Conservation (phyloP, 352 stramenopile species). For the Phytophthora lateralis region DNA sequence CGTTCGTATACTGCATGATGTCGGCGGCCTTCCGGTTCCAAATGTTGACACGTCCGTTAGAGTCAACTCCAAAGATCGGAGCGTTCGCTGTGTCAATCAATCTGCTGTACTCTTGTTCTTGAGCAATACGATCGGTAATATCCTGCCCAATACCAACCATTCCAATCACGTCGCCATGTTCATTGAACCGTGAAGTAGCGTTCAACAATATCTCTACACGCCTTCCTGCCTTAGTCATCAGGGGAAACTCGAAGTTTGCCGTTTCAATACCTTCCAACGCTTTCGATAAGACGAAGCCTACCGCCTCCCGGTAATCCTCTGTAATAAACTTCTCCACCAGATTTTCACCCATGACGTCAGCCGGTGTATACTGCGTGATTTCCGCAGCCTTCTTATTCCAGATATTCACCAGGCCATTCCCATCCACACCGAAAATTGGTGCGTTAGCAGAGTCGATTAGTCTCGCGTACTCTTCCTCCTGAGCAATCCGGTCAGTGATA, state of each 20-base stretch:
- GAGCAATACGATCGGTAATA: conserved; percentile 62
- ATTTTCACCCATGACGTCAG: conserved; percentile 67
- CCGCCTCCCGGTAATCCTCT: conserved; percentile 57
- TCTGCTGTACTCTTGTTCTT: conserved; percentile 60
- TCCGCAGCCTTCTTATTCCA: conserved; percentile 75
- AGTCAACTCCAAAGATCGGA: conserved; percentile 72
- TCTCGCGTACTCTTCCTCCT: conserved; percentile 60
- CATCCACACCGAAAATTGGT: conserved; percentile 89
- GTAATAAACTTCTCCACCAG: conserved; percentile 68
- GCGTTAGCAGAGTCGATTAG: conserved; percentile 83
- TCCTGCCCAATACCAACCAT: conserved; percentile 74
- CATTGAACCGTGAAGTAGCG: conserved; percentile 59
- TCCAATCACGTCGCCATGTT: conserved; percentile 68
- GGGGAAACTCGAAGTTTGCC: conserved; percentile 76
- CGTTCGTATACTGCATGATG: conserved; percentile 82
- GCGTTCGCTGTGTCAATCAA: conserved; percentile 76
- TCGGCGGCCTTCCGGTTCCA: conserved; percentile 88
- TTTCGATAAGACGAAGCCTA: conserved; percentile 54
- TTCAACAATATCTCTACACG: conserved; percentile 82
- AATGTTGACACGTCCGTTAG: conserved; percentile 67
- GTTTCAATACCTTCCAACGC: conserved; percentile 53
- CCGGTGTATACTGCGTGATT: conserved; percentile 71
- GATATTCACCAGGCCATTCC: conserved; percentile 59
- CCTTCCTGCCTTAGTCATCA: conserved; percentile 72
- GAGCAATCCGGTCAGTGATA: conserved; percentile 69